These are phyloP conservation scores for Acacia pycnantha DNA, from an alignment of 331 rosid species.

Conservation along the genomic window DNA sequence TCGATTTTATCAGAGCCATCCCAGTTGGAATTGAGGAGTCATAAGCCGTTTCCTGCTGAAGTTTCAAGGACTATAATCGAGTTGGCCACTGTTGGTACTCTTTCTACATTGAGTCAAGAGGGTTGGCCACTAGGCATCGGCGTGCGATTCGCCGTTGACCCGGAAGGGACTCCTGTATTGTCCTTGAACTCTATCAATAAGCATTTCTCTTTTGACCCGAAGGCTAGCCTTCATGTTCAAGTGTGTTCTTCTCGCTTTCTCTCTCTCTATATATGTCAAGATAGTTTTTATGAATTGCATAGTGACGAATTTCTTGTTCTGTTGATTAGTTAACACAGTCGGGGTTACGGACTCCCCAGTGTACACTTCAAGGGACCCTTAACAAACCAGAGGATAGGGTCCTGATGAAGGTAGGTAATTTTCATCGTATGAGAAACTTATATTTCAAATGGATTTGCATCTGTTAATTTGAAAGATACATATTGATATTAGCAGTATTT, in stretches of 20 bases:
- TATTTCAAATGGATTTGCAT: not conserved
- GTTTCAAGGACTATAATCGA: slow-evolving; percentile 87
- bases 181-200: slow-evolving; percentile 44
- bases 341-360: slow-evolving; percentile 83
- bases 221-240: slow-evolving; percentile 86
- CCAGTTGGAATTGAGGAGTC: slow-evolving; percentile 45
- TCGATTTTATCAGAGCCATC: slow-evolving; percentile 47
- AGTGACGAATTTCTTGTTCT: slow-evolving; percentile 18
- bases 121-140: slow-evolving; percentile 84
- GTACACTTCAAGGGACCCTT: slow-evolving; percentile 79
- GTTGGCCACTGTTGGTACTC: slow-evolving; percentile 66
- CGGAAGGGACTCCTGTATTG: slow-evolving; percentile 75
- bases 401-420: slow-evolving; percentile 58
- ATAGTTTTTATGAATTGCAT: not conserved
- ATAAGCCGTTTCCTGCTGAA: slow-evolving; percentile 75
- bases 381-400: slow-evolving; percentile 61
- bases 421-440: not conserved
- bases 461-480: not conserved
- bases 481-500: not conserved
- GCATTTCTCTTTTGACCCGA: slow-evolving; percentile 38
- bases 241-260: slow-evolving; percentile 26
- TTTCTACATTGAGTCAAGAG: slow-evolving; percentile 54
- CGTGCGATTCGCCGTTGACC: slow-evolving; percentile 76
- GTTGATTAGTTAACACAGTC: slow-evolving; percentile 61
- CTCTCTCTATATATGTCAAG: not conserved